Evolutionary conservation across 2,329 filamentous ascomycete genomes (phyloP), one percentile per base, ranked within the genome.

Genomic region (Bipolaris bicolor): DNA sequence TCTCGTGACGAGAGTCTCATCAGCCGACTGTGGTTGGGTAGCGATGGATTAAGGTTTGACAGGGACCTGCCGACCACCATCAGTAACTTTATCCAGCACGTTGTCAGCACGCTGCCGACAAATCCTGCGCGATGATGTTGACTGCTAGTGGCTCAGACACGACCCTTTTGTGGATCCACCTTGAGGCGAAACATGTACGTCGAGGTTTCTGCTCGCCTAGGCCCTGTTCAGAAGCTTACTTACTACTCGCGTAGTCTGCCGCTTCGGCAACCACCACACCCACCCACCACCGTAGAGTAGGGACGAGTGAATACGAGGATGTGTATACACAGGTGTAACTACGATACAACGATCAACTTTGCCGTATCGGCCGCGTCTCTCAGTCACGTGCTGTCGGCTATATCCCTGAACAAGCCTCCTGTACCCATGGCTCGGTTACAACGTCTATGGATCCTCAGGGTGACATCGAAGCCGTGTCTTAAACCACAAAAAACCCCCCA

Each of bases 41-140:
- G 26, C 36, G 13, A 31, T n/a, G 48, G 29, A 44, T 31, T 44
- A 33, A 54, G 45, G 47, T 54, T 49, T 54, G 36, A 49, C 51
- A 24, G 24, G 51, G 36, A 31, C 37, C 16, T 24, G 48, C 45
- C 44, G 26, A 37, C 51, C 46, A 22, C 36, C 29, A 16, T 26
- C 29, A 34, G 18, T 37, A 54, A 49, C 36, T 20, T 26, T 49
- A 49, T 43, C 5, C 29, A 31, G 29, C 29, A 31, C 3, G 29
- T 31, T 31, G 29, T 11, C 29, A 31, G 22, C 26, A 4, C n/a
- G 5, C 15, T 26, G 15, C 10, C 46, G 22, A 39, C 34, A n/a
- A 49, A 26, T 49, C 20, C 22, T 18, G 22, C 34, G 4, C 22
- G 9, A 22, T 22, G 4, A 13, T 13, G 41, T 3, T 45, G 7